A percentile compares a stretch with the other conserved stretches of the same genome.
Conservation (phyloP, 306 rosid species). For the Vachellia collinsii region DNA sequence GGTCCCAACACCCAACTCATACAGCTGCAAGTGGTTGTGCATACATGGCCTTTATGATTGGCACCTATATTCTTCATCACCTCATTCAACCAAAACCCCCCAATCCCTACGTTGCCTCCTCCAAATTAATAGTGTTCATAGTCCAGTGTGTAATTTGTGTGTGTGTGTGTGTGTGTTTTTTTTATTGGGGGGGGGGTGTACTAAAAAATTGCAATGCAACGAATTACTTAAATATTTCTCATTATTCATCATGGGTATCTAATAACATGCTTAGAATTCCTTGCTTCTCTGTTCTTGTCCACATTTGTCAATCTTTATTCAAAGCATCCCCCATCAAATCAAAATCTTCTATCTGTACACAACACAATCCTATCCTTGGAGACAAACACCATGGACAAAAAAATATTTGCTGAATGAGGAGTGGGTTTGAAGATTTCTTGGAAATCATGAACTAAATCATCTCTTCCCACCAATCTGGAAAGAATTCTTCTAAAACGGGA, state of each 20-base stretch:
- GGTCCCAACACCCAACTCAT: no score
- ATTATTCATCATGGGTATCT: background rate
- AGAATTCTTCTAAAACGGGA: conserved; percentile 59
- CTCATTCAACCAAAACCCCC: no score
- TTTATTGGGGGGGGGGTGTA: no score
- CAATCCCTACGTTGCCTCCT: no score
- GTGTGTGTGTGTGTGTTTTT: no score
- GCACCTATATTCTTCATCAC: no score
- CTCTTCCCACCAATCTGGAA: conserved; percentile 48
- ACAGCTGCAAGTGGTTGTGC: no score
- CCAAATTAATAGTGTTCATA: no score
- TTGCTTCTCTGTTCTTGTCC: background rate
- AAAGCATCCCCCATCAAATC: conserved; percentile 29
- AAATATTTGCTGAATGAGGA: conserved; percentile 1
- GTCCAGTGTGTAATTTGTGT: no score
- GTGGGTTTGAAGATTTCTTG: conserved; percentile 14
- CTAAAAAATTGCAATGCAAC: no score
- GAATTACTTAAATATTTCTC: no score
- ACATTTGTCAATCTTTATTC: background rate
- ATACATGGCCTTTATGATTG: no score
- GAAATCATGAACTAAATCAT: conserved; percentile 13
- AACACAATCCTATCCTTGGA: conserved; percentile 6
- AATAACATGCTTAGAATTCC: background rate
- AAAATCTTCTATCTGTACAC: conserved; percentile 42
- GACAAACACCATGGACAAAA: conserved; percentile 18